Percentiles rank a stretch among this genome's conserved stretches.
These are phyloP conservation scores for Polysphondylium violaceum DNA, from an alignment of 78 protist genomes.

Conservation along the genomic window DNA sequence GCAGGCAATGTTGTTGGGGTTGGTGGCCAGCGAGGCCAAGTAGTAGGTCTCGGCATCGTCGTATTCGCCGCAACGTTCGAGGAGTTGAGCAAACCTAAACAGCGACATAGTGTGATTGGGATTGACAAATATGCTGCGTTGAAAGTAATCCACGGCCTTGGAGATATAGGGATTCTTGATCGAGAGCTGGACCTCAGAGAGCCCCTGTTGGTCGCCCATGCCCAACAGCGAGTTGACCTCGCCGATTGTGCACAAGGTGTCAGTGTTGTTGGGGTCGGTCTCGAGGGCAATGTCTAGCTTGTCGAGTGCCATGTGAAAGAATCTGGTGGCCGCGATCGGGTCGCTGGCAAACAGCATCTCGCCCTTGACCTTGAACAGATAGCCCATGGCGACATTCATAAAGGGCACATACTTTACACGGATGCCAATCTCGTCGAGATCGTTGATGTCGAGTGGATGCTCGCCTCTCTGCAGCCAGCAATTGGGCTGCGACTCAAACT, in stretches of 20 bases:
- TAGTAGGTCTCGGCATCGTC: slow-evolving; percentile 79
- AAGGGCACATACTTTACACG: slow-evolving; percentile 78
- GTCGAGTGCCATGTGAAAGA: slow-evolving; percentile 77
- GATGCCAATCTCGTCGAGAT: slow-evolving; percentile 82
- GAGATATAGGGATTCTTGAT: slow-evolving; percentile 57
- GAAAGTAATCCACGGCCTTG: slow-evolving; percentile 57
- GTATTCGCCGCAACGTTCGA: slow-evolving; percentile 63
- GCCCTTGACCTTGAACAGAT: slow-evolving; percentile 76
- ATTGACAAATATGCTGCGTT: slow-evolving; percentile 66
- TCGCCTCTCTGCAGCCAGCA: slow-evolving; percentile 76
- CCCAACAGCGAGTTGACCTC: slow-evolving; percentile 64
- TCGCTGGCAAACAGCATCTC: slow-evolving; percentile 58
- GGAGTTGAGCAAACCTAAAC: slow-evolving; percentile 82
- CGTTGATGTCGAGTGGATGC: slow-evolving; percentile 73
- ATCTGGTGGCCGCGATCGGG: slow-evolving; percentile 75
- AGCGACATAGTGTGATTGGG: slow-evolving; percentile 56
- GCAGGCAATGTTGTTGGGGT: slow-evolving; percentile 80
- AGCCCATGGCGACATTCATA: slow-evolving; percentile 81
- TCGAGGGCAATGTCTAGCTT: slow-evolving; percentile 74
- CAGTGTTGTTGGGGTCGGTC: slow-evolving; percentile 80
- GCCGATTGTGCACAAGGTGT: slow-evolving; percentile 69
- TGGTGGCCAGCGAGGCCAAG: slow-evolving; percentile 39
- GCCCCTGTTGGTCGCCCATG: slow-evolving; percentile 45
- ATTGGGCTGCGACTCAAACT: slow-evolving; percentile 53
- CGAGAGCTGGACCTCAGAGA: slow-evolving; percentile 24